A percentile compares a stretch with the other conserved stretches of the same genome.
Conservation (phyloP, 768 basidiomycete genomes). For the Cyathus striatus region DNA sequence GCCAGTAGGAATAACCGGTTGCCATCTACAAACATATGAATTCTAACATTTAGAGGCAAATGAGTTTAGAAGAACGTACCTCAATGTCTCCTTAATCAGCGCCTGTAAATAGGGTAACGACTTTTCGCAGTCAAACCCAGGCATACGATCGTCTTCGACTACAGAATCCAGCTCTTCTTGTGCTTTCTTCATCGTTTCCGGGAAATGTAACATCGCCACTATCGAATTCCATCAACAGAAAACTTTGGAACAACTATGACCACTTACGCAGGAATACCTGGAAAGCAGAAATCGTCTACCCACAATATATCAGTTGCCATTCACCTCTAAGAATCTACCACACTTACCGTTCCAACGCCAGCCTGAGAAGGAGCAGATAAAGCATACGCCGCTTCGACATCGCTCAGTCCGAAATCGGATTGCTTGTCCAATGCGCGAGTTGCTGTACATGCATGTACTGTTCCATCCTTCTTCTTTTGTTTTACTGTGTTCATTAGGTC, state of each 20-base stretch:
- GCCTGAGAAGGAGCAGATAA: slow-evolving; percentile 23
- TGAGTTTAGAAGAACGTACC: slow-evolving; percentile 1
- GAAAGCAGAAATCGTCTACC: slow-evolving; percentile 10
- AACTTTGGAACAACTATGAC: neutral
- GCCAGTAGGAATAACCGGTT: slow-evolving; percentile 9
- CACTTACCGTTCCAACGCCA: slow-evolving; percentile 21
- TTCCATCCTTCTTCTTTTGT: slow-evolving; percentile 12
- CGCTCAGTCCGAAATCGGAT: slow-evolving; percentile 4
- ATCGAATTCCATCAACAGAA: neutral
- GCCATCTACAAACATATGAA: slow-evolving; percentile 14
- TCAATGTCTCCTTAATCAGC: slow-evolving; percentile 4
- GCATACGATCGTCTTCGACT: slow-evolving; percentile 22
- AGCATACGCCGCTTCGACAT: slow-evolving; percentile 36
- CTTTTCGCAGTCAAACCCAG: slow-evolving; percentile 21
- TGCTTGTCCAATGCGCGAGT: slow-evolving; percentile 14
- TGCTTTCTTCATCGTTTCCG: slow-evolving; percentile 21
- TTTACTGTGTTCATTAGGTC: slow-evolving; percentile 18
- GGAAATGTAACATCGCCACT: slow-evolving; percentile 28
- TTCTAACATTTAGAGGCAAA: too few relatives aligned
- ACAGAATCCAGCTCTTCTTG: slow-evolving; percentile 30
- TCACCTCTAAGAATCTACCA: neutral
- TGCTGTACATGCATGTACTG: slow-evolving; percentile 26
- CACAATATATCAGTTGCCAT: neutral
- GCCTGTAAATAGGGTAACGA: slow-evolving; percentile 16
- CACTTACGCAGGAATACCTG: slow-evolving; percentile 11